These are phyloP conservation scores for Vaccinium macrocarpon DNA, from an alignment of 148 eudicot species.

Conservation along the genomic window DNA sequence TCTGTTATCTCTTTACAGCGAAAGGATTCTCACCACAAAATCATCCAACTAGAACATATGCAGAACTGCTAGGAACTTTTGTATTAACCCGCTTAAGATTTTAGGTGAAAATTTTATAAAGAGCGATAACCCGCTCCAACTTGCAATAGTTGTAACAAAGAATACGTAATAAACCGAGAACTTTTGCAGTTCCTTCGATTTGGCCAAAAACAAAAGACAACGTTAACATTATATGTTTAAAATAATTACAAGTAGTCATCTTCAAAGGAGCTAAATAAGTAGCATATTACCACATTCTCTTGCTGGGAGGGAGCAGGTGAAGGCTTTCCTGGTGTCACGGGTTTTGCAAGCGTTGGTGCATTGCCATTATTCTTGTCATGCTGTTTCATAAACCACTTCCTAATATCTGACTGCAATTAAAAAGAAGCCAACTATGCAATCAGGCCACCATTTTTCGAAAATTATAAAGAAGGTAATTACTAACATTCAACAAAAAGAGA, in stretches of 20 bases:
- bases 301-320: conserved; percentile 28
- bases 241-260: not conserved
- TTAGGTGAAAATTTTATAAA: not conserved
- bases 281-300: conserved; percentile 41
- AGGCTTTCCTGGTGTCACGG: conserved; percentile 37
- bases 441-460: not conserved
- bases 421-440: not conserved
- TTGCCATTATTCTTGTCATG: conserved; percentile 59
- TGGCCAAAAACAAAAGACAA: not conserved
- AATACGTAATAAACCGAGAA: not conserved
- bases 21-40: not conserved
- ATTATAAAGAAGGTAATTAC: not conserved
- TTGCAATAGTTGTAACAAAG: not conserved
- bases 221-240: not conserved
- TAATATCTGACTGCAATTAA: conserved; percentile 65
- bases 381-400: conserved; percentile 88
- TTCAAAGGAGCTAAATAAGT: not conserved
- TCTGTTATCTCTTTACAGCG: not conserved
- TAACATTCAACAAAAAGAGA: not conserved
- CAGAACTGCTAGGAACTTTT: not conserved
- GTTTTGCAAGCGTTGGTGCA: conserved; percentile 35
- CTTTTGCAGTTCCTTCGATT: not conserved
- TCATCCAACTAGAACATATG: not conserved
- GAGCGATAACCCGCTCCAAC: not conserved
- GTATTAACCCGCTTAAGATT: not conserved